Conservation (phyloP, 768 basidiomycete genomes). For the Ramaria sp. region DNA sequence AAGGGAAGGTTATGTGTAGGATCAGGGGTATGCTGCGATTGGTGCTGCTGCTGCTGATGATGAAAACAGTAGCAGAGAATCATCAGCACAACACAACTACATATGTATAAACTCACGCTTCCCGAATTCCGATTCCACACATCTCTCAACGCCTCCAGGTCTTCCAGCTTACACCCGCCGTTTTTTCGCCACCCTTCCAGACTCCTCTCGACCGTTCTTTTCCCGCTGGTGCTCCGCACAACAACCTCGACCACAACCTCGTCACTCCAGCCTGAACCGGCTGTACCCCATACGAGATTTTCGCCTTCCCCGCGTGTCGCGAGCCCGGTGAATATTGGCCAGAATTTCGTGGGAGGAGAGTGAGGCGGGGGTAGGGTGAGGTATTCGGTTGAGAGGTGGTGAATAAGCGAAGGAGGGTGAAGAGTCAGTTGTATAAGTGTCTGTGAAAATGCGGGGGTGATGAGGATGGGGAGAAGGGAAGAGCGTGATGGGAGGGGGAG, state of each 20-base stretch:
- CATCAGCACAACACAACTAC: no score
- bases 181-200: conserved; percentile 51
- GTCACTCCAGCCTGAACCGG: conserved; percentile 29
- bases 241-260: conserved; percentile 59
- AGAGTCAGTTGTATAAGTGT: conserved; percentile 53
- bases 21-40: conserved; percentile 23
- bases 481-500: conserved; percentile 44
- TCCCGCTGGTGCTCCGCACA: conserved; percentile 36
- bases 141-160: conserved; percentile 41
- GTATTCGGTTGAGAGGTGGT: conserved; percentile 59
- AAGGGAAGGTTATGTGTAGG: conserved; percentile 69
- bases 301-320: conserved; percentile 54
- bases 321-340: conserved; percentile 64
- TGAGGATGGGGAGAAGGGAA: conserved; percentile 42
- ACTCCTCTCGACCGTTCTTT: conserved; percentile 45
- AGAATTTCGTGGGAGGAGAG: conserved; percentile 54
- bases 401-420: conserved; percentile 61
- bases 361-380: conserved; percentile 60
- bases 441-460: conserved; percentile 52
- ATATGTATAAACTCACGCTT: neutral
- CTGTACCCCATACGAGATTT: conserved; percentile 45
- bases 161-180: conserved; percentile 35
- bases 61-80: neutral
- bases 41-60: neutral
- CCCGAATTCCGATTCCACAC: conserved; percentile 29